Conservation (phyloP, 2,329 filamentous ascomycete species). For the Alternaria rosae region DNA sequence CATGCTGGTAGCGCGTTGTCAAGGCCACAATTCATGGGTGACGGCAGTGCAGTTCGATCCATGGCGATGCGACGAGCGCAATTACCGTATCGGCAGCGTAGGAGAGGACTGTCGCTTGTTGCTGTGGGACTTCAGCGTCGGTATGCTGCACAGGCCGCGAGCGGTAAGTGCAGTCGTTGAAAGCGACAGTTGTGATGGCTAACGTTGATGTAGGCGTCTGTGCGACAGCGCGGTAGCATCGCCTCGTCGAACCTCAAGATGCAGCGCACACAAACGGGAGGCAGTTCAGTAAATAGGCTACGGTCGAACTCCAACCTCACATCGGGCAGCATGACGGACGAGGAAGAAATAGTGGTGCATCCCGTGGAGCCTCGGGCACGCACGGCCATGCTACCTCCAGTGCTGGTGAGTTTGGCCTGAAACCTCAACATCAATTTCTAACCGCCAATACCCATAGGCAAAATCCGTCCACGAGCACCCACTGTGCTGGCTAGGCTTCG, state of each 20-base stretch:
- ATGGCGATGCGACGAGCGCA: constrained; percentile 94
- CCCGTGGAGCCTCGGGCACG: constrained; percentile 83
- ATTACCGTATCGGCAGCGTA: constrained; percentile 94
- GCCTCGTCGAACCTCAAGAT: constrained; percentile 57
- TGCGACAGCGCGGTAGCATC: constrained; percentile 64
- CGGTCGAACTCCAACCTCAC: constrained; percentile 76
- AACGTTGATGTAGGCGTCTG: constrained; percentile 55
- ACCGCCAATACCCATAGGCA: constrained; percentile 59
- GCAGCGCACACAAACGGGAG: constrained; percentile 64
- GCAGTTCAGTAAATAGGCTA: constrained; percentile 68
- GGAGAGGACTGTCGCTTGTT: constrained; percentile 91
- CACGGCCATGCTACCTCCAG: constrained; percentile 87
- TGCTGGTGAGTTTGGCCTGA: constrained; percentile 69
- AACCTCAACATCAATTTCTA: constrained; percentile 8
- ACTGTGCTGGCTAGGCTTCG: constrained; percentile 90
- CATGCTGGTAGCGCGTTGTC: constrained; percentile 86
- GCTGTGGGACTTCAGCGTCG: constrained; percentile 96
- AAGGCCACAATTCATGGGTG: constrained; percentile 96
- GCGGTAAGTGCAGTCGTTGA: constrained; percentile 60
- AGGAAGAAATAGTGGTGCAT: constrained; percentile 70
- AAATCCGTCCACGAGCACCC: constrained; percentile 88
- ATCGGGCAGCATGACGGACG: constrained; percentile 60
- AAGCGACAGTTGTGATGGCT: neutral
- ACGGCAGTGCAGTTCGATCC: constrained; percentile 93
- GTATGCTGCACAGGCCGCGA: constrained; percentile 93